Conservation (phyloP, 768 basidiomycete species). For the Galerina sulciceps region DNA sequence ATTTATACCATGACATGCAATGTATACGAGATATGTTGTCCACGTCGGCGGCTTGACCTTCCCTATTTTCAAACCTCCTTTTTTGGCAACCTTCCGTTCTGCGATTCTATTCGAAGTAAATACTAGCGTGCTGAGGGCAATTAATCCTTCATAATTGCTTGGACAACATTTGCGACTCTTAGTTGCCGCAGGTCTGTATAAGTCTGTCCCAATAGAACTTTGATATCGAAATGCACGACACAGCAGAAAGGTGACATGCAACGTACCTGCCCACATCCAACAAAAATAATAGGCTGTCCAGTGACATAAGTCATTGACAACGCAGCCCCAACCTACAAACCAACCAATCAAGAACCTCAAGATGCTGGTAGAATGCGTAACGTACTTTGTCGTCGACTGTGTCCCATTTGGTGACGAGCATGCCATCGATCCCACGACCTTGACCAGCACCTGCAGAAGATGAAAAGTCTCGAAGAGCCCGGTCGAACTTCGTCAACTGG, state of each 20-base stretch:
- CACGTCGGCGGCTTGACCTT: no score
- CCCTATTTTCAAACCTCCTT: no score
- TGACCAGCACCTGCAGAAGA: conserved; percentile 67
- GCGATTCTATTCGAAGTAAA: not conserved
- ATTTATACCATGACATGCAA: no score
- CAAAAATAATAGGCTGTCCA: conserved; percentile 97
- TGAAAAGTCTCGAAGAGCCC: conserved; percentile 91
- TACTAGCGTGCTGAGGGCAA: not conserved
- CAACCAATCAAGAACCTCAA: conserved; percentile 6
- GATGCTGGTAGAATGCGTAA: conserved; percentile 8
- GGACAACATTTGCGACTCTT: conserved; percentile 89
- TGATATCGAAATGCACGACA: not conserved
- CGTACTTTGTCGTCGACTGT: conserved; percentile 95
- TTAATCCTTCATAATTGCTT: conserved; percentile 85
- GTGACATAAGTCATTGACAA: conserved; percentile 99
- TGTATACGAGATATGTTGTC: no score
- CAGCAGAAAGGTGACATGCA: not conserved
- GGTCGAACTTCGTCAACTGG: conserved; percentile 95
- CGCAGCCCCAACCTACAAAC: conserved; percentile 88
- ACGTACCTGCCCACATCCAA: conserved; percentile 94
- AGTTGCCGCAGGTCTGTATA: conserved; percentile 95
- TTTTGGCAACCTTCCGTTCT: not conserved
- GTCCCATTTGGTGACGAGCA: conserved; percentile 99
- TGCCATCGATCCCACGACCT: conserved; percentile 95
- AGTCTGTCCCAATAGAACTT: conserved; percentile 57